Evolutionary conservation across 257 asterid genomes (phyloP), one percentile per base, ranked within the genome.

Genomic region (Gardenia jasminoides): DNA sequence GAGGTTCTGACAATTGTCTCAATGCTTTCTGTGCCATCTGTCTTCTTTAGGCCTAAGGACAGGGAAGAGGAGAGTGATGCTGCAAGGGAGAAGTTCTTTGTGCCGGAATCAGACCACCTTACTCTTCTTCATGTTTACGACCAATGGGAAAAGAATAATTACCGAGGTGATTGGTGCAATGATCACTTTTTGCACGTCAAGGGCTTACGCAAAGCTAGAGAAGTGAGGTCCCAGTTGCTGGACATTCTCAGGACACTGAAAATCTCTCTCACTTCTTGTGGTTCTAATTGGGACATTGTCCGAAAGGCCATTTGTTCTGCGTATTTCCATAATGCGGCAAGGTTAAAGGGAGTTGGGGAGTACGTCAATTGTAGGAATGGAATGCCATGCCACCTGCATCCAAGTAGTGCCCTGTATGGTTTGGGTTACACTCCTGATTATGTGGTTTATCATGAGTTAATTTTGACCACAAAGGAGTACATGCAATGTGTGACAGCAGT

Each of bases 61-160:
- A 81, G 98, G 82, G 99, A 89, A 6, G 99, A 93, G 86, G 99
- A 95, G 81, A 95, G 99, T 72, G 99, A 95, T 65, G 96, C 97
- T 0, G 98, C 99, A 1, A 79, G 97, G 88, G 99, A 95, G 74
- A 95, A 93, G 54, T 95, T 95, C 88, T 95, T 95, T 30, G 98
- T 93, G 43, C 99, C 98, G 0, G 98, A 95, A 75, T 95, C 99
- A 0, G 97, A 93, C 85, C 98, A 93, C 71, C 90, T 93, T 9
- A 92, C 98, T 1, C 97, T 93, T 31, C 90, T 93, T 11, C 92
- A 92, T 26, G 96, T 93, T 30, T 93, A 93, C 87, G 95, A 88
- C 83, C 98, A 93, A 80, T 93, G 97, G 98, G 89, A 92, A 84
- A 79, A 94, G 5, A 93, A 93, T 72, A 87, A 88, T 44, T 95